Conservation (phyloP, 2,329 filamentous ascomycete genomes). For the Sclerotinia spermophila region DNA sequence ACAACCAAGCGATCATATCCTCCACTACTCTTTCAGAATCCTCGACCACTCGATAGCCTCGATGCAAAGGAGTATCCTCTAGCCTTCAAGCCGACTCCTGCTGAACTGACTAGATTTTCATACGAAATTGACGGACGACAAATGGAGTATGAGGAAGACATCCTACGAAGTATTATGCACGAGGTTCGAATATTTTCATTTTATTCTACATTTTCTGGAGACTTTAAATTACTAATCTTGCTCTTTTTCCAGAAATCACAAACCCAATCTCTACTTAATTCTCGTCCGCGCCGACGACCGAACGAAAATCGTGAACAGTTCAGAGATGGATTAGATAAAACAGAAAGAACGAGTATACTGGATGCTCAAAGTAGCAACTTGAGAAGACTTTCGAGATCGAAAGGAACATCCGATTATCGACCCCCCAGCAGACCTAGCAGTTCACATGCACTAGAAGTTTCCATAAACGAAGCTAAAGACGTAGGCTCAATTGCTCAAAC, state of each 20-base stretch:
- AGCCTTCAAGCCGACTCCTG: conserved; percentile 76
- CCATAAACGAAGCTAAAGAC: conserved; percentile 20
- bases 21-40: conserved; percentile 69
- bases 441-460: background rate
- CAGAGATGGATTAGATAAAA: background rate
- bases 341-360: background rate
- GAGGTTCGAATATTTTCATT: conserved; percentile 18
- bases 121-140: conserved; percentile 63
- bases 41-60: conserved; percentile 60
- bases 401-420: background rate
- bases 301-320: conserved; percentile 5
- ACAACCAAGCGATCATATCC: conserved; percentile 83
- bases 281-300: background rate
- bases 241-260: background rate
- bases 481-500: conserved; percentile 1
- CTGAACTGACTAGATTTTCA: conserved; percentile 70
- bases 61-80: conserved; percentile 90
- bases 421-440: background rate
- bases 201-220: background rate
- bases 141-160: conserved; percentile 20
- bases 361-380: background rate
- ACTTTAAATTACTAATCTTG: background rate
- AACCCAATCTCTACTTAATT: background rate
- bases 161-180: conserved; percentile 5
- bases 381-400: conserved; percentile 2